A percentile compares a stretch with the other conserved stretches of the same genome.
phyloP scores from a whole-genome alignment of 2,329 filamentous ascomycete species.

The Madurella fahalii region DNA sequence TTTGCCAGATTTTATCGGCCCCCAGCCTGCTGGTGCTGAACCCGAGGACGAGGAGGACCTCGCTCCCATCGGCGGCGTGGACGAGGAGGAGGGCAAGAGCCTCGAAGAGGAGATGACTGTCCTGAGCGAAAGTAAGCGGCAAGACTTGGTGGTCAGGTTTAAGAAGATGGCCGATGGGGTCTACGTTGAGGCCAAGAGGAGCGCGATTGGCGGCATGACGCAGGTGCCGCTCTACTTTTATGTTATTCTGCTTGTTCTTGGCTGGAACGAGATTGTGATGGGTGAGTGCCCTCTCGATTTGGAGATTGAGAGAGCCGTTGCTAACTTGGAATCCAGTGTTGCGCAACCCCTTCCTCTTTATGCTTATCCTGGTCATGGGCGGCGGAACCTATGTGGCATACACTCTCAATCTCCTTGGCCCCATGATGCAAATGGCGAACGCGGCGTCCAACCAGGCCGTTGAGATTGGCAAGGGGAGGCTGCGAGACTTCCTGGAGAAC shows the following conservation, averaged over 20 bases:
- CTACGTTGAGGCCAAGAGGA: slow-evolving; percentile 95
- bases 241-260: slow-evolving; percentile 77
- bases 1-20: slow-evolving; percentile 79
- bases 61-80: slow-evolving; percentile 82
- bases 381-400: slow-evolving; percentile 85
- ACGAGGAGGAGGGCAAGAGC: slow-evolving; percentile 91
- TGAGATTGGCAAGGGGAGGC: slow-evolving; percentile 85
- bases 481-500: slow-evolving; percentile 83
- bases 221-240: slow-evolving; percentile 97
- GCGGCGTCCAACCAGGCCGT: slow-evolving; percentile 82
- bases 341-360: slow-evolving; percentile 88
- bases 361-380: slow-evolving; percentile 74
- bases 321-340: slow-evolving; percentile 57
- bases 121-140: slow-evolving; percentile 82
- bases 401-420: slow-evolving; percentile 90
- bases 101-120: slow-evolving; percentile 95
- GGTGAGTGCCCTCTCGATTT: slow-evolving; percentile 56
- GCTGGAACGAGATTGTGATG: slow-evolving; percentile 98
- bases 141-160: slow-evolving; percentile 89
- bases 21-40: slow-evolving; percentile 68
- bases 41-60: slow-evolving; percentile 87
- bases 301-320: slow-evolving; percentile 7
- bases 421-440: slow-evolving; percentile 91
- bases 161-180: slow-evolving; percentile 98
- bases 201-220: slow-evolving; percentile 90